Base-by-base conservation (phyloP, 2,329 filamentous ascomycete genomes). In the Pestalotiopsis sp. region DNA sequence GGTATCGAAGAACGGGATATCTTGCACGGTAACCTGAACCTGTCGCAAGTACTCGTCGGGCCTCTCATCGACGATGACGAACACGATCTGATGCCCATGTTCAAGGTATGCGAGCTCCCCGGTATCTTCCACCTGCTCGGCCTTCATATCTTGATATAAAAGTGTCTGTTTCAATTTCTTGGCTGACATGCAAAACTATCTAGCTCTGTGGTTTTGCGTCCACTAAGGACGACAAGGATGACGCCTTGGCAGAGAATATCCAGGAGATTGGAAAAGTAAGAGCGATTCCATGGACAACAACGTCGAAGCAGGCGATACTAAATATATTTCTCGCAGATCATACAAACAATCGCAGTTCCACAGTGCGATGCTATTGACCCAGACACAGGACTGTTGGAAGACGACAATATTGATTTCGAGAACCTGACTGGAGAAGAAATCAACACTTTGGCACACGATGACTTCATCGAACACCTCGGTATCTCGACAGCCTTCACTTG, bases 11-110 rank as follows among this genome's bases (percentile, higher is more conserved):
- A 52, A n/a, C 17, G 5, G 5, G 9, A 14, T 17, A n/a, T 66
- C 3, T 17, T 24, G 39, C 64, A 66, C 40, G 64, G 55, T 1
- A 40, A 20, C 9, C 52, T 66, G n/a, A 35, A 66, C 56, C 14
- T 58, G 6, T 60, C 64, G 26, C 64, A 66, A 10, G 22, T 66
- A 3, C 64, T 66, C 38, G 57, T 66, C 6, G 64, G 64, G 13
- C n/a, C 38, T 6, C 64, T 66, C 17, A 26, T 39, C 7, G 26
- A 52, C 39, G 56, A 20, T 52, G 64, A 60, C 7, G 64, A 66
- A 14, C 64, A 66, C 30, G 38, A 10, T 13, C 26, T 60, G 24
- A 14, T 52, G 22, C 64, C 64, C 13, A 6, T 58, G 14, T 17
- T 66, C 22, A 66, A 66, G 64, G 58, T 66, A 56, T 59, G 56